Evolutionary conservation across 768 basidiomycete genomes (phyloP).

Genomic region (Baorangia bicolor): DNA sequence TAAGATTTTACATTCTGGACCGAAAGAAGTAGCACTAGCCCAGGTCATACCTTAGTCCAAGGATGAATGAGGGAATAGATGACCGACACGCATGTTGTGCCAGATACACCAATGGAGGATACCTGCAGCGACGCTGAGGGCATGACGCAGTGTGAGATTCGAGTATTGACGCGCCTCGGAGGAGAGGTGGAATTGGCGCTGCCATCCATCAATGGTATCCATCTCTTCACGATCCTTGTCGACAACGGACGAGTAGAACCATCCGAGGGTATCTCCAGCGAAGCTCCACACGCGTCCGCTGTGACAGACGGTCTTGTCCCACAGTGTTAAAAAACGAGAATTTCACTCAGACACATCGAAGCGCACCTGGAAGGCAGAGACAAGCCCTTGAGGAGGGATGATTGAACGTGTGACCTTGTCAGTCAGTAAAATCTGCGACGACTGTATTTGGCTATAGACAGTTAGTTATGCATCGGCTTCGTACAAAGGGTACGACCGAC

Average conservation of each 20-base stretch:
- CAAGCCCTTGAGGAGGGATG: conserved; percentile 30
- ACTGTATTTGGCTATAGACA: conserved; percentile 38
- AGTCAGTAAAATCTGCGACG: conserved; percentile 40
- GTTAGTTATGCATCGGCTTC: neutral
- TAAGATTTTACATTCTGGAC: conserved; percentile 48
- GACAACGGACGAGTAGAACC: conserved; percentile 42
- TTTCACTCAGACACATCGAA: neutral
- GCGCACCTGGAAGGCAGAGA: conserved; percentile 51
- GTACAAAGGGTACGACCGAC: conserved; percentile 13
- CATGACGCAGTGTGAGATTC: neutral
- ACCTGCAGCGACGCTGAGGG: conserved; percentile 36
- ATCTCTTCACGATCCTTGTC: conserved; percentile 6
- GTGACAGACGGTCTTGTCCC: conserved; percentile 34
- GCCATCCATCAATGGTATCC: conserved; percentile 34
- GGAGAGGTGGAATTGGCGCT: conserved; percentile 41
- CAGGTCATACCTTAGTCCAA: conserved; percentile 15
- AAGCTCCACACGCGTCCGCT: conserved; percentile 37
- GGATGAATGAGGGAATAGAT: neutral
- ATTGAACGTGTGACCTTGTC: conserved; percentile 30
- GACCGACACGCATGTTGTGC: conserved; percentile 49
- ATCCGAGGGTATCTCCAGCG: conserved; percentile 53
- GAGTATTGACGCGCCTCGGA: conserved; percentile 16
- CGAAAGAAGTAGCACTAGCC: conserved; percentile 56
- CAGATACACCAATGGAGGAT: conserved; percentile 50
- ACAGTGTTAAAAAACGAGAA: neutral